Base-by-base conservation (phyloP, 2,329 filamentous ascomycete species). In the Aspergillus spinulosporus region DNA sequence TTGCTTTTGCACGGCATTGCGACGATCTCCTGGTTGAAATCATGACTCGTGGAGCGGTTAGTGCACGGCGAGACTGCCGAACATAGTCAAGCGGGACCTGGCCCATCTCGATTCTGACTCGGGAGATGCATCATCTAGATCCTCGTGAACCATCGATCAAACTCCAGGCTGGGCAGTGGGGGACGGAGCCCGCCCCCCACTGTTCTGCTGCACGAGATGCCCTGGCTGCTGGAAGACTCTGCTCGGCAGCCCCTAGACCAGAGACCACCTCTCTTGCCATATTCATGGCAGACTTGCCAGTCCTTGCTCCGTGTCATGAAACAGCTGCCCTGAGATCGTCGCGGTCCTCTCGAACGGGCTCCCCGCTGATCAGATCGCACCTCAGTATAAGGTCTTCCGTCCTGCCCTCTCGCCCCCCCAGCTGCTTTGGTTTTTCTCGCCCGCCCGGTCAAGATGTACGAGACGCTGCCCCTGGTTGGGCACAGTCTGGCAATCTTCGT, bases 401-500 rank as follows among this genome's bases (percentile, higher is more conserved):
- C 34, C 9, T 11, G 34, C n/a, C 34, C 11, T 11, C 34, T 37
- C 9, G 8, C 8, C 34, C 34, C n/a, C 9, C 9, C 8, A 8
- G 4, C 11, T 9, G 34, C 26, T 46, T 11, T 46, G 21, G 21
- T 21, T 37, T 37, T 12, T 4, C 46, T 8, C 21, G 21, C 28
- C 34, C 36, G n/a, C 26, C 2, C 14, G 37, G 21, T 11, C 32
- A 37, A 39, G 4, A 49, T 49, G 47, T 4, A 11, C 5, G 12
- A 31, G 8, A 49, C 8, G 7, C 42, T 63, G 58, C 59, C 61
- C 28, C 48, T 66, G 7, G 58, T 21, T 12, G 64, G 56, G 11
- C 60, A 55, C n/a, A 61, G 60, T 28, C 32, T 64, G 37, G 59
- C 60, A 3, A 62, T 66, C 12, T 61, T 66, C 40, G 48, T 59